Percentiles rank a stretch among this genome's conserved stretches.
phyloP scores from a whole-genome alignment of 2,329 filamentous ascomycete genomes.

The Aspergillus spinulosporus region DNA sequence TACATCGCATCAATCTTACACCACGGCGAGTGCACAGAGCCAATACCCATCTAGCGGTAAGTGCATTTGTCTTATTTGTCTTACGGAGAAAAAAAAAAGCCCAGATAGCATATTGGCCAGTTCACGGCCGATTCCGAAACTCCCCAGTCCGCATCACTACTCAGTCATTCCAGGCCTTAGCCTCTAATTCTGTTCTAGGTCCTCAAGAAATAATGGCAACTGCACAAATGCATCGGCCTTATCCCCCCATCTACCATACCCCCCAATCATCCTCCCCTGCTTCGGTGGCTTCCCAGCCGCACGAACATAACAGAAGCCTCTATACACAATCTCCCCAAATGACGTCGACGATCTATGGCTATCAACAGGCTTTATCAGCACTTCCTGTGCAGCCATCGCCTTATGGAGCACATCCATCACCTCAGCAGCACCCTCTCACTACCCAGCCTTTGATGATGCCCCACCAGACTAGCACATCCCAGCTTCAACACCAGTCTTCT shows the following conservation, averaged over 20 bases:
- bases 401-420: constrained; percentile 57
- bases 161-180: constrained; percentile 56
- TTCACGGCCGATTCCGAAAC: not conserved
- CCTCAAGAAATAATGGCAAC: constrained; percentile 69
- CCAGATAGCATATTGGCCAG: constrained; percentile 5
- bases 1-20: constrained; percentile 78
- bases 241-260: constrained; percentile 92
- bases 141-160: constrained; percentile 41
- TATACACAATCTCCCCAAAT: constrained; percentile 82
- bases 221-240: constrained; percentile 67
- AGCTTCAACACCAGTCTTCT: constrained; percentile 44
- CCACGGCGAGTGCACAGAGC: constrained; percentile 74
- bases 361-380: constrained; percentile 55
- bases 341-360: constrained; percentile 81
- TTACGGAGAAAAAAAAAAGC: not conserved
- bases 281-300: constrained; percentile 84
- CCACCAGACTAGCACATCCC: constrained; percentile 39
- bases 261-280: constrained; percentile 93
- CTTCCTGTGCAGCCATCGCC: constrained; percentile 56
- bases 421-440: constrained; percentile 58
- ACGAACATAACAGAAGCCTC: constrained; percentile 80
- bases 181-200: constrained; percentile 54
- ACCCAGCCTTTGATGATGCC: constrained; percentile 57
- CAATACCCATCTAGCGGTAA: constrained; percentile 86
- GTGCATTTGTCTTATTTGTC: constrained; percentile 35